Percentiles rank a stretch among this genome's conserved stretches.
Evolutionary conservation across 2,329 filamentous ascomycete species (phyloP).

Genomic region (Aspergillus thermomutatus): DNA sequence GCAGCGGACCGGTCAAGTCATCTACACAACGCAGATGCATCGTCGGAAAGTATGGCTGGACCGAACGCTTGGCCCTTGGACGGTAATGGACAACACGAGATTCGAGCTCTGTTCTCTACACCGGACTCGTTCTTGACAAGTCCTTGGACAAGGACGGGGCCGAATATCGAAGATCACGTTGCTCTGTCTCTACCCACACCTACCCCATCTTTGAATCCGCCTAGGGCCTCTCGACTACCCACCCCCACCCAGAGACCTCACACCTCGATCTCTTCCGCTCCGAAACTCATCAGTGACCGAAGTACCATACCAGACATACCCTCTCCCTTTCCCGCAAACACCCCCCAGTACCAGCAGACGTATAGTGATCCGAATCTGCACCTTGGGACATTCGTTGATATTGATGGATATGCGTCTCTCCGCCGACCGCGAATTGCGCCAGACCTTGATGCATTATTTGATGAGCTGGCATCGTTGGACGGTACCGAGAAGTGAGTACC

Average conservation of each 20-base stretch:
- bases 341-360: slow-evolving; percentile 22
- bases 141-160: slow-evolving; percentile 26
- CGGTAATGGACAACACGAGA: slow-evolving; percentile 5
- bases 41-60: not conserved
- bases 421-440: slow-evolving; percentile 32
- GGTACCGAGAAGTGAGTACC: slow-evolving; percentile 45
- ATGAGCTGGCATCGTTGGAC: slow-evolving; percentile 57
- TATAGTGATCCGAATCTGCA: slow-evolving; percentile 28
- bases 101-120: slow-evolving; percentile 9
- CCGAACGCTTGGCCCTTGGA: not conserved
- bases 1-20: not conserved
- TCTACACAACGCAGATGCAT: slow-evolving; percentile 1
- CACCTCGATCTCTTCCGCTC: slow-evolving; percentile 15
- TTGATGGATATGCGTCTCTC: slow-evolving; percentile 27
- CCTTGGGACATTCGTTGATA: slow-evolving; percentile 26
- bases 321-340: slow-evolving; percentile 18
- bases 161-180: slow-evolving; percentile 23
- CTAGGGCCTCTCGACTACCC: slow-evolving; percentile 16
- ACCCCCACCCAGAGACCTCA: not conserved
- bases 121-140: slow-evolving; percentile 23
- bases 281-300: slow-evolving; percentile 17
- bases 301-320: slow-evolving; percentile 21
- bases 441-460: slow-evolving; percentile 52
- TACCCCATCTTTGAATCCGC: slow-evolving; percentile 24
- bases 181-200: slow-evolving; percentile 27